Evolutionary conservation across 352 stramenopile genomes (phyloP), one percentile per base, ranked within the genome.

Genomic region (Elongisporangium undulatum): DNA sequence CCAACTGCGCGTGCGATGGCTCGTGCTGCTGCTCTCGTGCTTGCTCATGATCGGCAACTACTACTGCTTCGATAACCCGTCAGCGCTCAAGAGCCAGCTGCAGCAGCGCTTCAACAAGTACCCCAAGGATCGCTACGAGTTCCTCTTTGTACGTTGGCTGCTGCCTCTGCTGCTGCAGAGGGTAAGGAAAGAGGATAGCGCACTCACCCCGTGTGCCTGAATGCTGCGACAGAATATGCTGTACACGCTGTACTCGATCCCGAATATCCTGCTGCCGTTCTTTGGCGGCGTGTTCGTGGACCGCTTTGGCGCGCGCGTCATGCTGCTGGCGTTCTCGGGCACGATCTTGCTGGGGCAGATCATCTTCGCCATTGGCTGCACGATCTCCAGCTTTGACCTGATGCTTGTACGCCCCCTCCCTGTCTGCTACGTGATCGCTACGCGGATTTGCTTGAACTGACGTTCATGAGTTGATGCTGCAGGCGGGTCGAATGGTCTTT

Each of bases 191-290:
- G 12, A 51, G 23, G 10, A 53, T 38, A 49, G 24, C 17, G 23
- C n/a, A 10, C n/a, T 29, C 8, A 22, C 13, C n/a, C 7, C 24
- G 13, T 51, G 21, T 19, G n/a, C 6, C 4, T 55, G 8, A 58
- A 1, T 52, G 10, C 4, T 19, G 21, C 7, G 63, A 2, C 85
- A 97, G 84, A 97, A 96, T 60, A 64, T 98, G 56, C 72, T 98
- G 38, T 98, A 98, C 72, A 98, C 89, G 20, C 64, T 97, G 51
- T 97, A 98, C 71, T 96, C 86, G 45, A 81, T 97, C 53, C 92
- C 92, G 15, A 98, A 98, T 64, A 93, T 97, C 29, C 59, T 97
- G 24, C 61, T 98, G 51, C 94, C 94, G 17, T 97, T 98, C 65
- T 96, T 98, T 54, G 94, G 94, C 22, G 94, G 94, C 21, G 85